Evolutionary conservation across 805 yeast species (phyloP), one percentile per base, ranked within the genome.

Genomic region (Clavispora vitiphila): DNA sequence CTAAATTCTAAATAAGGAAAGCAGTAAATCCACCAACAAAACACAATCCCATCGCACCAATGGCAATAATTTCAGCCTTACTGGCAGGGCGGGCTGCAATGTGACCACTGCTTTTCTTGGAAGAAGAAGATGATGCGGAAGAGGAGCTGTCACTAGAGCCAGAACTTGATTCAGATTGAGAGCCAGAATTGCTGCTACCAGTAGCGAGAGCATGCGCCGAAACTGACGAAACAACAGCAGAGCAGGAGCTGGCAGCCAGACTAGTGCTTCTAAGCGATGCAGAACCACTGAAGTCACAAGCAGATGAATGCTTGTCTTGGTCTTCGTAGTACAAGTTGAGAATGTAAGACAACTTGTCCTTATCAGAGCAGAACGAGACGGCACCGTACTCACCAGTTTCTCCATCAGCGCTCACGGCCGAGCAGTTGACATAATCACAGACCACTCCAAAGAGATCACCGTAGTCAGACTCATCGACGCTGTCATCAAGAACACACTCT

Each of bases 371-470:
- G 80, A 74, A 81, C 14, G 91, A 83, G 66, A 72, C 78, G 22
- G 81, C 72, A 62, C 93, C 93, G 60, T 85, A 85, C 6, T 57
- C 54, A 59, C 91, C 93, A 18, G 69, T 61, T 38, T 75, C 63
- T 67, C 87, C 90, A 60, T 83, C 74, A 32, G 72, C 75, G 38
- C 62, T 58, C 50, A 85, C 81, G 54, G 80, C 87, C 31, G 64
- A 62, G 67, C 95, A 85, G 56, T 74, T 77, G 46, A 76, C 62
- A 27, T 65, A 48, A 49, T 73, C 76, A 67, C 95, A 85, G 34
- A 84, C 72, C 43, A 62, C 64, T 27, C 73, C 61, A 65, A 72
- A 85, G 51, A 85, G 65, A 32, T 72, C 78, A 42, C 74, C 70
- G 60, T 84, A 85, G 54, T 83, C 82, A 3, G 72, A 72, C 12